Evolutionary conservation across 129 eudicot species (phyloP), one percentile per base, ranked within the genome.

Genomic region (Ambrosia artemisiifolia): DNA sequence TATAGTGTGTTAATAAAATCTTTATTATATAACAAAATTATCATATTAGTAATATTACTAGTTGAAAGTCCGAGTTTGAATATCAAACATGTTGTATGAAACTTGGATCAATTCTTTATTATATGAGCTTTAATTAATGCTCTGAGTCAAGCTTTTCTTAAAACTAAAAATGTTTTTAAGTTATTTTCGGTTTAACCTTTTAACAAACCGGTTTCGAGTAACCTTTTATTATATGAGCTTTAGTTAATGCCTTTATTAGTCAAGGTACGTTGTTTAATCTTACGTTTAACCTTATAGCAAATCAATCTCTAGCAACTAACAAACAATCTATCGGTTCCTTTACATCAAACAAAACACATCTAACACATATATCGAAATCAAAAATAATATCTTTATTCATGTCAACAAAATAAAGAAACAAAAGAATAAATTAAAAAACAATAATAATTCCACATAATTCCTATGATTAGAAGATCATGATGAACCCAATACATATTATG

Each of bases 391-490:
- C 3, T 10, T 19, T 20, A 55, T 55, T 55, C 34, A 55, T 55
- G 34, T 16, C 11, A 55, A 12, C 11, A n/a, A 40, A 24, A 56
- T 71, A 43, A 49, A 19, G 5, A 65, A 75, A 65, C 19, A 76
- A 68, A 68, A 43, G 18, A 42, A 69, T 69, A 20, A 67, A 43
- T 76, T 14, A 76, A 66, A 18, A 68, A 76, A 57, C 14, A 47
- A 7, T 10, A 46, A 60, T 60, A 60, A 18, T 17, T 40, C 40
- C 16, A 63, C 30, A 50, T 7, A 50, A 63, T 62, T 53, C 43
- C 19, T 63, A 64, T 35, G 1, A 69, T 49, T 40, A 48, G 62
- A 57, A 48, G 62, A 57, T 63, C 57, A 67, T 7, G 20, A 48
- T 12, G 9, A 6, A 20, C 10, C 3, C 13, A 8, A 30, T 33